Conservation (phyloP, 805 yeast genomes). For the Cyberlindnera maritima region DNA sequence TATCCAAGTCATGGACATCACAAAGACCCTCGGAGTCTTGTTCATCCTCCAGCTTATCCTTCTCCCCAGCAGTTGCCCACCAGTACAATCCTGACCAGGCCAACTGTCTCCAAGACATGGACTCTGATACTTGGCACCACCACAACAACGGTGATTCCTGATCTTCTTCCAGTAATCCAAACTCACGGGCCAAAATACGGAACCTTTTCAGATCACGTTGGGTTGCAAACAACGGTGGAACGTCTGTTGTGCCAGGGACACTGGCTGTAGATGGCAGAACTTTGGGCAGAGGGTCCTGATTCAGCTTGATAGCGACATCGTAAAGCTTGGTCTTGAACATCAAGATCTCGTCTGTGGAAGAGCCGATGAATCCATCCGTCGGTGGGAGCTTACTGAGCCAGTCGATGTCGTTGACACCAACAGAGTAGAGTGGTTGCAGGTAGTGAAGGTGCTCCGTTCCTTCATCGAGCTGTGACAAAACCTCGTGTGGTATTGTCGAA, state of each 20-base stretch:
- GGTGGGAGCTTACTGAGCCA: constrained; percentile 27
- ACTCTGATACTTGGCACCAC: constrained; percentile 46
- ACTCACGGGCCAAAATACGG: constrained; percentile 27
- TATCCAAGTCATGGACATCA: constrained; percentile 12
- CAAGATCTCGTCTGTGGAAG: constrained; percentile 66
- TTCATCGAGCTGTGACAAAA: constrained; percentile 34
- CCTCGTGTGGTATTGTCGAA: constrained; percentile 61
- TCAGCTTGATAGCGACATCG: constrained; percentile 40
- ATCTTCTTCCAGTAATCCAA: constrained; percentile 4
- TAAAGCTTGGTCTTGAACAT: constrained; percentile 50
- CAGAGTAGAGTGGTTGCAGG: constrained; percentile 52
- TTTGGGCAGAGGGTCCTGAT: constrained; percentile 8
- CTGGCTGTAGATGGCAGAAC: constrained; percentile 11
- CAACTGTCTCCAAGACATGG: constrained; percentile 53
- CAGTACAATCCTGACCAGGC: constrained; percentile 72
- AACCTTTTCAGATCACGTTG: constrained; percentile 38
- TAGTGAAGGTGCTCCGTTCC: constrained; percentile 20
- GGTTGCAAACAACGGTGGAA: constrained; percentile 26
- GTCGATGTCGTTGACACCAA: constrained; percentile 57
- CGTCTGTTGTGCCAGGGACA: constrained; percentile 11
- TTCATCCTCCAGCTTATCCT: constrained; percentile 38
- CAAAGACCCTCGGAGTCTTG: constrained; percentile 37
- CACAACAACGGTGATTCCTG: constrained; percentile 26
- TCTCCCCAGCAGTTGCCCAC: constrained; percentile 88
- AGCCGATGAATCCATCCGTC: constrained; percentile 47